phyloP scores from a whole-genome alignment of 805 yeast species.

The Cyberlindnera japonica region DNA sequence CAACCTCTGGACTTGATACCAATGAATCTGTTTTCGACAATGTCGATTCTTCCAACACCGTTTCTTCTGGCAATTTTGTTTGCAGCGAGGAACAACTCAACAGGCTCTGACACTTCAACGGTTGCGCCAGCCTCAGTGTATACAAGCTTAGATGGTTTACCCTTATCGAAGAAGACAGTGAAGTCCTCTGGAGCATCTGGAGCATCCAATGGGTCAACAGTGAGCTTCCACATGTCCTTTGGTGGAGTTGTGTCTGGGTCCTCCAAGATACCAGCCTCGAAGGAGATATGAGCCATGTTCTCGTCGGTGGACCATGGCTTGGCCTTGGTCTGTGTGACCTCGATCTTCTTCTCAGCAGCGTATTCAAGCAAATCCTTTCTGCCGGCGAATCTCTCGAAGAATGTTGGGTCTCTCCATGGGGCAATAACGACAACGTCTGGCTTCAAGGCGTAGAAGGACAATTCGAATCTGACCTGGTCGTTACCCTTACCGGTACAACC shows the following conservation, averaged over 20 bases:
- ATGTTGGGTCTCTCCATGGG: conserved; percentile 98
- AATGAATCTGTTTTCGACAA: conserved; percentile 97
- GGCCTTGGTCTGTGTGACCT: conserved; percentile 95
- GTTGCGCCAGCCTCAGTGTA: conserved; percentile 57
- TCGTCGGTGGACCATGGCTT: conserved; percentile 99
- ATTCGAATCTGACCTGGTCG: conserved; percentile 97
- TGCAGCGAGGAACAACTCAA: conserved; percentile 88
- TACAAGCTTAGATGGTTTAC: conserved; percentile 79
- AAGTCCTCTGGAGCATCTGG: conserved; percentile 92
- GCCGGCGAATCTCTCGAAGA: conserved; percentile 95
- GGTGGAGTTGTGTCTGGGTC: conserved; percentile 99
- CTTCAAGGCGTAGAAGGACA: conserved; percentile 94
- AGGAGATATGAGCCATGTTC: conserved; percentile 97
- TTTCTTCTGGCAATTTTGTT: conserved; percentile 96
- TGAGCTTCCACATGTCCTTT: conserved; percentile 99
- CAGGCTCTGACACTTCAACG: conserved; percentile 72
- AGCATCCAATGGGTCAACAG: conserved; percentile 93
- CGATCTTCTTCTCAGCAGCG: conserved; percentile 88
- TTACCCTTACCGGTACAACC: conserved; percentile 99
- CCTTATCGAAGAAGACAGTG: conserved; percentile 75
- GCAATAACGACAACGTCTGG: conserved; percentile 97
- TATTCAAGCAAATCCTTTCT: conserved; percentile 94
- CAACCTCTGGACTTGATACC: conserved; percentile 99
- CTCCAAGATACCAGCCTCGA: conserved; percentile 98
- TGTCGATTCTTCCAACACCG: conserved; percentile 99